Conservation (phyloP, 495 filamentous ascomycete genomes). For the Penicillium coffeae region DNA sequence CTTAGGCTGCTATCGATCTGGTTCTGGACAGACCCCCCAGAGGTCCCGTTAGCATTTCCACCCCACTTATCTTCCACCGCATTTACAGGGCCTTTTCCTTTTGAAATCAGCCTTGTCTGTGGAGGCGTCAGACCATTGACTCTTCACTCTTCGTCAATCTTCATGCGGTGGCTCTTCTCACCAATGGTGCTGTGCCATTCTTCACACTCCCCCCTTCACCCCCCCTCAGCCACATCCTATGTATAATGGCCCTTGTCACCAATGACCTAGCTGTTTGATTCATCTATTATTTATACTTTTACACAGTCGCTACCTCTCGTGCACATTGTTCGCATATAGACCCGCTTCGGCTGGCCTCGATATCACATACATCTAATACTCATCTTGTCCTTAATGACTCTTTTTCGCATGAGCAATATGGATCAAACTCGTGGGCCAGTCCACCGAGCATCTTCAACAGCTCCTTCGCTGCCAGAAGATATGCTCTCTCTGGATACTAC, state of each 20-base stretch:
- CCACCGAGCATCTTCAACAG: conserved; percentile 7
- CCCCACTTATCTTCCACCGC: conserved; percentile 23
- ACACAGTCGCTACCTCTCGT: conserved; percentile 6
- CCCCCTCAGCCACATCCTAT: conserved; percentile 33
- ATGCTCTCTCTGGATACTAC: conserved; percentile 14
- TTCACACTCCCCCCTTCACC: conserved; percentile 1
- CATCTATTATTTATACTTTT: conserved; percentile 24
- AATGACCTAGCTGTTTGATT: conserved; percentile 24
- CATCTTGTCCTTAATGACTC: conserved; percentile 2
- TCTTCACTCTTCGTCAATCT: conserved; percentile 22
- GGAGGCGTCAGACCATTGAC: conserved; percentile 26
- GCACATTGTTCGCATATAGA: conserved; percentile 8
- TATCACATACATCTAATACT: neutral
- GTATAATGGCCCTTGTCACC: conserved; percentile 20
- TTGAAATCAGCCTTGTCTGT: conserved; percentile 39
- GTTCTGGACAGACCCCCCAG: conserved; percentile 21
- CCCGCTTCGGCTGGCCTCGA: conserved; percentile 8
- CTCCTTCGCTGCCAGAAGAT: conserved; percentile 12
- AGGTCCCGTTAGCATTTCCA: conserved; percentile 16
- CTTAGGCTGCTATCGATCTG: conserved; percentile 28
- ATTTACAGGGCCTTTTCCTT: conserved; percentile 20
- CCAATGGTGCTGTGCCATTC: conserved; percentile 27
- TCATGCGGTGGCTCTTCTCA: conserved; percentile 22
- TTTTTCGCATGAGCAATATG: conserved; percentile 8
- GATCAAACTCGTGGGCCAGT: conserved; percentile 6